A percentile compares a stretch with the other conserved stretches of the same genome.
phyloP scores from a whole-genome alignment of 176 grass and related monocot genomes.

The Zizania latifolia region DNA sequence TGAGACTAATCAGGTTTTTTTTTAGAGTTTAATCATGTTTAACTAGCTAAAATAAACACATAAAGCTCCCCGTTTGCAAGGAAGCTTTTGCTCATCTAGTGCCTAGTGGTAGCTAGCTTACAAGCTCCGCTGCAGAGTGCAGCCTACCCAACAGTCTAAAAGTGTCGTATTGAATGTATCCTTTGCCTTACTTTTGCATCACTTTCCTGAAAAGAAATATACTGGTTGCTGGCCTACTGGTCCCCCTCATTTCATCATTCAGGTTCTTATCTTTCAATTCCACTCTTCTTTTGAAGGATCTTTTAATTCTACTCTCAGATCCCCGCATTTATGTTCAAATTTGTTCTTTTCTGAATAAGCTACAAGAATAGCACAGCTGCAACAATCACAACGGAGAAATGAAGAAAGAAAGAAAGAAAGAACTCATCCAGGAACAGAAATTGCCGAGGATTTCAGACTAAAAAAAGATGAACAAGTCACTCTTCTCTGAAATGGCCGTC shows the following conservation, averaged over 20 bases:
- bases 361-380: neutral
- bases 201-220: constrained; percentile 18
- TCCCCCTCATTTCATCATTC: neutral
- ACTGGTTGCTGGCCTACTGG: neutral
- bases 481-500: constrained; percentile 5
- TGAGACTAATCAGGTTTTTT: no score
- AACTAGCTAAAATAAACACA: no score
- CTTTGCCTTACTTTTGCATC: constrained; percentile 10
- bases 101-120: no score
- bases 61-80: no score
- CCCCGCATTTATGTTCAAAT: constrained; percentile 14
- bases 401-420: neutral
- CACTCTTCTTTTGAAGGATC: neutral
- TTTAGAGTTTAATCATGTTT: no score
- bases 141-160: no score
- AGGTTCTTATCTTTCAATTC: neutral
- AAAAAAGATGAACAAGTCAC: neutral
- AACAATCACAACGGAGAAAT: neutral
- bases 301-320: neutral
- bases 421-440: neutral
- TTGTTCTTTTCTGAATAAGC: neutral
- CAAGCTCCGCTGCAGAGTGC: no score
- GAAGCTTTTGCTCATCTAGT: no score
- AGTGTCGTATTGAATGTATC: neutral
- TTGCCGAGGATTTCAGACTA: neutral